These are phyloP conservation scores for Leccinum boreale DNA, from an alignment of 768 basidiomycete species.

Conservation along the genomic window DNA sequence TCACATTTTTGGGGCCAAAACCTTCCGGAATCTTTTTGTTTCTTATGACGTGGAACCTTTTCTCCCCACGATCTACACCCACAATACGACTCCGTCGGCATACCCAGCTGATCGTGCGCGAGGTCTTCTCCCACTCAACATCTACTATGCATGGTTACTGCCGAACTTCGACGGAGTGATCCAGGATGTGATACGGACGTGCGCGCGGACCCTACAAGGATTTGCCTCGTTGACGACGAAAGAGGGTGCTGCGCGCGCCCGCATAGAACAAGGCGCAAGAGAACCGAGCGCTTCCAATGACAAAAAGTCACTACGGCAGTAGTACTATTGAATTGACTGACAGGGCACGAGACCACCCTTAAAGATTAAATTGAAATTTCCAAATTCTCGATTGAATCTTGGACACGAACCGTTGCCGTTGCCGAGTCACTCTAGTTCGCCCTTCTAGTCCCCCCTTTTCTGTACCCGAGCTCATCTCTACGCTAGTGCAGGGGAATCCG, in stretches of 20 bases:
- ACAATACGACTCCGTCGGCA: slow-evolving; percentile 36
- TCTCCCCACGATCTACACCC: slow-evolving; percentile 38
- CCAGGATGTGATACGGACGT: slow-evolving; percentile 36
- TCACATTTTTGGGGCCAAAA: neutral
- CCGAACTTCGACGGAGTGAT: slow-evolving; percentile 9
- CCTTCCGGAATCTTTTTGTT: neutral
- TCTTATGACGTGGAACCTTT: slow-evolving; percentile 40
- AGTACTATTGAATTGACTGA: too few relatives aligned
- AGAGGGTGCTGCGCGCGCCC: too few relatives aligned
- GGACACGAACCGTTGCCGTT: neutral
- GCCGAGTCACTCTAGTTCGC: neutral
- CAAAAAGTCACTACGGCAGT: too few relatives aligned
- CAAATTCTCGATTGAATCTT: too few relatives aligned
- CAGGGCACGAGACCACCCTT: too few relatives aligned
- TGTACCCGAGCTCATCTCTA: neutral
- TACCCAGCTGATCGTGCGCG: slow-evolving; percentile 42
- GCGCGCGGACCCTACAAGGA: slow-evolving; percentile 34
- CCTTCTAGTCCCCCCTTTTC: neutral
- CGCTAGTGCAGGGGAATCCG: neutral
- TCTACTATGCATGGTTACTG: slow-evolving; percentile 30
- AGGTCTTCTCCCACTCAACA: slow-evolving; percentile 42
- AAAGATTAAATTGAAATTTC: too few relatives aligned
- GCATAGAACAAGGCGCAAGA: too few relatives aligned
- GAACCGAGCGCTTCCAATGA: too few relatives aligned
- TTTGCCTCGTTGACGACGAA: slow-evolving; percentile 38